phyloP scores from a whole-genome alignment of 768 basidiomycete species.

The Naganishia randhawae region DNA sequence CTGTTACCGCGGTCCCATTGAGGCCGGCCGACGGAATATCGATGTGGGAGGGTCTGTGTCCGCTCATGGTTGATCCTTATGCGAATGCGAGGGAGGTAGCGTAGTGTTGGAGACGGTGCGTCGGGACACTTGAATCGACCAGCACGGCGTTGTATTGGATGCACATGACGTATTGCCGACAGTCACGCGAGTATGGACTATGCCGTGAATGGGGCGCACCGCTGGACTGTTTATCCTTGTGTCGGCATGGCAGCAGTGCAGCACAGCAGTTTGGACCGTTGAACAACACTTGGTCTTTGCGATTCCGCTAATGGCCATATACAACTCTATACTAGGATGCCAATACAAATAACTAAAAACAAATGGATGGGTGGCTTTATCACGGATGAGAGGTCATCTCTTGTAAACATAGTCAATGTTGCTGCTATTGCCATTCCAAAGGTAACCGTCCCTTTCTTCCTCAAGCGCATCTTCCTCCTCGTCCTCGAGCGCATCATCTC shows the following conservation, averaged over 20 bases:
- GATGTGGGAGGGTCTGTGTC: constrained; percentile 25
- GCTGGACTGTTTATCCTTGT: too few relatives aligned
- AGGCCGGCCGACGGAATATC: constrained; percentile 21
- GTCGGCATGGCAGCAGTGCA: too few relatives aligned
- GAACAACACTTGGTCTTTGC: too few relatives aligned
- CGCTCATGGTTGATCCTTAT: neutral
- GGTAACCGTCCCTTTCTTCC: constrained; percentile 18
- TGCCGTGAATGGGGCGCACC: neutral
- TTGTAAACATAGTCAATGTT: constrained; percentile 8
- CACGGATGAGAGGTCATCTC: too few relatives aligned
- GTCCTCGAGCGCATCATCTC: constrained; percentile 66
- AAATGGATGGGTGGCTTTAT: too few relatives aligned
- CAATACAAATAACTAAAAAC: neutral
- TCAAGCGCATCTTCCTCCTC: constrained; percentile 60
- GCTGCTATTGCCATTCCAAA: constrained; percentile 7
- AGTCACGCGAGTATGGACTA: neutral
- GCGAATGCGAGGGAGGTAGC: neutral
- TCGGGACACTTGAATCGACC: too few relatives aligned
- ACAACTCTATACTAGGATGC: neutral
- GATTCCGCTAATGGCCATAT: neutral
- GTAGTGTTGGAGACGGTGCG: neutral
- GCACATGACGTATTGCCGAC: neutral
- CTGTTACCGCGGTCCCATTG: constrained; percentile 8
- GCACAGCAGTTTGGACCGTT: too few relatives aligned
- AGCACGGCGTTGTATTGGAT: too few relatives aligned